Evolutionary conservation across 164 flowering plant species (phyloP), one percentile per base, ranked within the genome.

Genomic region (Aristolochia contorta): DNA sequence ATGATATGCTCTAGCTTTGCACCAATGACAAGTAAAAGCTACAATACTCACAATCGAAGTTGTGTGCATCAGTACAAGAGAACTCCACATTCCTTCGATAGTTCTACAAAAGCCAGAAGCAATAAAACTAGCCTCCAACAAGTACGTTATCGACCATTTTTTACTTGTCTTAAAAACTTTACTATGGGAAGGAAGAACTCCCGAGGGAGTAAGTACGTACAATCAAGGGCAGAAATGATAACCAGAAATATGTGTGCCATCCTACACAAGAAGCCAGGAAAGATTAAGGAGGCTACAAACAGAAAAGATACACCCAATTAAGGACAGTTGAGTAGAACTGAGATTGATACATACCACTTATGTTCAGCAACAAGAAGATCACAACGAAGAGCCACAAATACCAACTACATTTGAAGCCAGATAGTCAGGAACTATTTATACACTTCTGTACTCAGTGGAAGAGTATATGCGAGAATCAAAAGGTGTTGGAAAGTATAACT

Each of bases 221-320:
- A 66, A 79, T 41, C 69, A 89, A 76, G 16, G 96, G 98, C 64
- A 87, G 57, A 72, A 89, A 92, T 16, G 98, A 89, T 57, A 92
- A 75, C 96, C 97, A 92, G 69, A 92, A 92, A 54, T 89, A 92
- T 23, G 96, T 74, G 73, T 92, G 96, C 98, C 98, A 92, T 58
- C 96, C 98, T 92, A 85, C 78, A 76, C 16, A 33, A 18, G 43
- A 63, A 58, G 58, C 16, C 23, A 60, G 13, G 55, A 19, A 56
- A 16, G 19, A n/a, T n/a, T 56, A 8, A 24, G 15, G 16, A 56
- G 22, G 32, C 16, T 15, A 32, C 16, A 1, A n/a, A 13, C 19
- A 4, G 15, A 30, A 27, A 53, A 53, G 30, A 21, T 14, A 16
- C 12, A 53, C 43, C 51, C 24, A 27, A 32, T 1, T 0, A 2